A percentile compares a stretch with the other conserved stretches of the same genome.
Evolutionary conservation across 257 asterid genomes (phyloP).

Genomic region (Lavandula angustifolia): DNA sequence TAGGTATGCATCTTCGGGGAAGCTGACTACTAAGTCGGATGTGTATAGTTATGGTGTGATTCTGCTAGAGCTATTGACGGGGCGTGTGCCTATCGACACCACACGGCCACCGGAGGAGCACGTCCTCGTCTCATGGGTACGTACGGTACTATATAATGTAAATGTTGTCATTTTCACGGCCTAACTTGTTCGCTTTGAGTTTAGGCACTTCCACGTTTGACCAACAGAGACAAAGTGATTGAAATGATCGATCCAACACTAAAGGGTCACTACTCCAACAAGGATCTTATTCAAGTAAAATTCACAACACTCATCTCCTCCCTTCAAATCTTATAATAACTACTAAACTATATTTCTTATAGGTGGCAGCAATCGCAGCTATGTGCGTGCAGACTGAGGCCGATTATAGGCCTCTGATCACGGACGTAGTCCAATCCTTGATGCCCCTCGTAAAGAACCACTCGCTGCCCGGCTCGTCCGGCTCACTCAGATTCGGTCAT

Average conservation of each 20-base stretch:
- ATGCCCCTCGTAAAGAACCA: constrained; percentile 69
- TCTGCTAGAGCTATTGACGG: constrained; percentile 73
- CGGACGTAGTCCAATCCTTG: constrained; percentile 82
- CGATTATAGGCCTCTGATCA: constrained; percentile 80
- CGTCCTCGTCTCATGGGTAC: constrained; percentile 75
- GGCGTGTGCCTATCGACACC: constrained; percentile 72
- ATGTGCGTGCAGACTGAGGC: constrained; percentile 89
- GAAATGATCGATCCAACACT: constrained; percentile 81
- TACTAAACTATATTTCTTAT: background rate
- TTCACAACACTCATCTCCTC: too few relatives aligned
- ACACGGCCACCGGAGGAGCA: constrained; percentile 71
- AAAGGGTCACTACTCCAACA: constrained; percentile 55
- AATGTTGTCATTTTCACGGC: too few relatives aligned
- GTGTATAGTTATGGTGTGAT: constrained; percentile 82
- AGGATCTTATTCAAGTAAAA: constrained; percentile 87
- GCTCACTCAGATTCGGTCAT: constrained; percentile 41
- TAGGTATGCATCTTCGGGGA: constrained; percentile 84
- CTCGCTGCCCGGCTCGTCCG: constrained; percentile 33
- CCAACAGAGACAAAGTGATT: constrained; percentile 65
- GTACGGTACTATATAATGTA: too few relatives aligned
- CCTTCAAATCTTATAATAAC: too few relatives aligned
- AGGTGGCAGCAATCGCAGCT: constrained; percentile 89
- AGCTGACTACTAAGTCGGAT: constrained; percentile 83
- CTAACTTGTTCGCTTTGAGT: background rate
- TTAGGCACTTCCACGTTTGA: constrained; percentile 80